These are phyloP conservation scores for Trypanosoma caninum DNA, from an alignment of 208 protist genomes.

Conservation along the genomic window DNA sequence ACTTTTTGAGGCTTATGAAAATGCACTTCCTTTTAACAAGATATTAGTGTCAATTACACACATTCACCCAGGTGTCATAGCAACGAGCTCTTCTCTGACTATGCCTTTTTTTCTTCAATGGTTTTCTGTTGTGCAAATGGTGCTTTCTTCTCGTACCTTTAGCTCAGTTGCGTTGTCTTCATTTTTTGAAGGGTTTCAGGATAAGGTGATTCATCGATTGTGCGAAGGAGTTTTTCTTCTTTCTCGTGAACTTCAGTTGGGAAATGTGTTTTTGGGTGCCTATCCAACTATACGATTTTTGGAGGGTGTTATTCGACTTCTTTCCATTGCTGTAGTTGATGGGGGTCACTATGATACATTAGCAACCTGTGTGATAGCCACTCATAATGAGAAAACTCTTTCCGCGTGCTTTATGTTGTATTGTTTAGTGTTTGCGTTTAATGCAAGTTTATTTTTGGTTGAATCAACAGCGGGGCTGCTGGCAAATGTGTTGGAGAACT, in stretches of 20 bases:
- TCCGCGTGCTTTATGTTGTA: constrained; percentile 27
- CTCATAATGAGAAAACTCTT: constrained; percentile 9
- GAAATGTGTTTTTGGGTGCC: constrained; percentile 15
- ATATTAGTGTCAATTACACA: constrained; percentile 10
- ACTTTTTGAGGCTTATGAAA: neutral
- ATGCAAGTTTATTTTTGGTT: constrained; percentile 8
- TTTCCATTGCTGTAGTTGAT: constrained; percentile 12
- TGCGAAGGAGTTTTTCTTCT: constrained; percentile 24
- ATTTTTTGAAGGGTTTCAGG: neutral
- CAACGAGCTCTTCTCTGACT: neutral
- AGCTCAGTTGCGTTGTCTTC: neutral
- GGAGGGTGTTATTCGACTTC: constrained; percentile 9
- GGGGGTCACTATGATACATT: constrained; percentile 9
- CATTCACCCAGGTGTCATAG: constrained; percentile 14
- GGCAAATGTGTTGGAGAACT: constrained; percentile 18
- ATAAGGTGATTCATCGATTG: constrained; percentile 18
- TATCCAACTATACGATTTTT: neutral
- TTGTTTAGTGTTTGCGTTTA: constrained; percentile 19
- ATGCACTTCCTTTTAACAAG: neutral
- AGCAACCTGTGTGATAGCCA: constrained; percentile 22
- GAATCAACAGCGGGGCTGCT: constrained; percentile 19
- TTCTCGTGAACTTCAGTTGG: constrained; percentile 22
- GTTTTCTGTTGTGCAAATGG: constrained; percentile 2
- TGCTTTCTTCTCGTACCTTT: neutral
- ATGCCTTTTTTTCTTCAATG: constrained; percentile 21